Evolutionary conservation across 164 flowering plant species (phyloP), one percentile per base, ranked within the genome.

Genomic region (Hamamelis virginiana): DNA sequence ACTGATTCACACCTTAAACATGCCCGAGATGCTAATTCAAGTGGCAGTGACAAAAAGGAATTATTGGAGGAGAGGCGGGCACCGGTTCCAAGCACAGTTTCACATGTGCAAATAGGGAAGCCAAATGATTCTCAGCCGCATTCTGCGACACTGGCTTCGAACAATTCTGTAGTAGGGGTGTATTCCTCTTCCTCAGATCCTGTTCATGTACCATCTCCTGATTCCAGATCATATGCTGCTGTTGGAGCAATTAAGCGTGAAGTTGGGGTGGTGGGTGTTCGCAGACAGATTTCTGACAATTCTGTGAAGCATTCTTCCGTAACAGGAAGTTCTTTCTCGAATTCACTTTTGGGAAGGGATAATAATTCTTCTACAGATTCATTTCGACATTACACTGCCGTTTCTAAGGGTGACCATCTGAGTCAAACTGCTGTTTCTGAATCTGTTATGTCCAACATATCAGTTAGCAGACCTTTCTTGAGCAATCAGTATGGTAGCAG

Each of bases 151-250:
- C 67, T 69, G 46, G 73, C 83, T 52, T 83, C 96, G 61, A 87
- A 47, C 69, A 84, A 71, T 76, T 84, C 92, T 69, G 90, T 81
- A 33, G 80, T 85, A 59, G 97, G 98, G 41, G 80, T 92, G 59
- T 92, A 94, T 83, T 86, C 96, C 0, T 92, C 97, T 66, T 83
- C 96, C 13, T 86, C 88, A 45, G 99, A 95, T 78, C 97, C 99
- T 21, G 93, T 95, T 74, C 99, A 92, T 74, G 97, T 95, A 38
- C 97, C 99, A 28, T 87, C 99, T 50, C 87, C 82, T 47, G 85
- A 89, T 76, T 87, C 94, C 14, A 83, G 96, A 80, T 68, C 86
- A 22, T 81, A 96, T 72, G 86, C 90, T 62, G 69, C 78, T 46
- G 85, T 90, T 80, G 94, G 98, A 58, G 91, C 97, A 71, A 90